Percentiles rank a stretch among this genome's conserved stretches.
These are phyloP conservation scores for Thielaviopsis punctulata DNA, from an alignment of 2,329 filamentous ascomycete genomes.

Conservation along the genomic window DNA sequence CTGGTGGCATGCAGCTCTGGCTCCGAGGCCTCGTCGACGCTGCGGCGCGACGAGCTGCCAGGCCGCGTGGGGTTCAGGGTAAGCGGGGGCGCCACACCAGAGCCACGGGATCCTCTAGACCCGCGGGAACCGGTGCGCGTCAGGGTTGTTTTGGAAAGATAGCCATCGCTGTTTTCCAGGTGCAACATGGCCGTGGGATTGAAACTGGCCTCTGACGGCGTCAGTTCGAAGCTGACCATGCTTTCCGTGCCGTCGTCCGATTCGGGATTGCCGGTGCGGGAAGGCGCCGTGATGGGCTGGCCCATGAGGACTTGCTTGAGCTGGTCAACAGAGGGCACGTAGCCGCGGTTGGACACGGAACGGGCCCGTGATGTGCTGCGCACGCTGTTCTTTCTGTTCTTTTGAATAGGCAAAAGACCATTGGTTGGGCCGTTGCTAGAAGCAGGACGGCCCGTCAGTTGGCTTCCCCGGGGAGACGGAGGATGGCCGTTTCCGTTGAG, in stretches of 20 bases:
- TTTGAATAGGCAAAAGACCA: conserved; percentile 21
- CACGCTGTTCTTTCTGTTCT: conserved; percentile 35
- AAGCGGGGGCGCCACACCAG: conserved; percentile 18
- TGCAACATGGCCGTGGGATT: conserved; percentile 23
- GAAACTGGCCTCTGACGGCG: conserved; percentile 49
- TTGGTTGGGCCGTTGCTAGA: conserved; percentile 24
- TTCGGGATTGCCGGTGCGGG: conserved; percentile 19
- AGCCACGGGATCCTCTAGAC: conserved; percentile 11
- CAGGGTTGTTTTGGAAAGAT: conserved; percentile 16
- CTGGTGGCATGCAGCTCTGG: conserved; percentile 17
- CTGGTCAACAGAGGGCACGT: conserved; percentile 45
- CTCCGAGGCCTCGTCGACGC: conserved; percentile 15
- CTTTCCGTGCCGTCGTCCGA: conserved; percentile 43
- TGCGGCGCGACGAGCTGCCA: conserved; percentile 13
- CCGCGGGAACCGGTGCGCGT: conserved; percentile 20
- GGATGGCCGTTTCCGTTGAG: conserved; percentile 31
- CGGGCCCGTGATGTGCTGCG: conserved; percentile 32
- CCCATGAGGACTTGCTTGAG: conserved; percentile 44
- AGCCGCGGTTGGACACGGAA: conserved; percentile 28
- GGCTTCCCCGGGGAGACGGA: conserved; percentile 22
- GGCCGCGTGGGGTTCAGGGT: conserved; percentile 24
- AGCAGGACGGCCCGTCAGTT: conserved; percentile 32
- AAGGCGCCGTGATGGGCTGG: conserved; percentile 22
- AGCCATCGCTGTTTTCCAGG: conserved; percentile 4
- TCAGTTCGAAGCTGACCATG: conserved; percentile 53